Base-by-base conservation (phyloP, 768 basidiomycete genomes). In the Favolaschia claudopus region DNA sequence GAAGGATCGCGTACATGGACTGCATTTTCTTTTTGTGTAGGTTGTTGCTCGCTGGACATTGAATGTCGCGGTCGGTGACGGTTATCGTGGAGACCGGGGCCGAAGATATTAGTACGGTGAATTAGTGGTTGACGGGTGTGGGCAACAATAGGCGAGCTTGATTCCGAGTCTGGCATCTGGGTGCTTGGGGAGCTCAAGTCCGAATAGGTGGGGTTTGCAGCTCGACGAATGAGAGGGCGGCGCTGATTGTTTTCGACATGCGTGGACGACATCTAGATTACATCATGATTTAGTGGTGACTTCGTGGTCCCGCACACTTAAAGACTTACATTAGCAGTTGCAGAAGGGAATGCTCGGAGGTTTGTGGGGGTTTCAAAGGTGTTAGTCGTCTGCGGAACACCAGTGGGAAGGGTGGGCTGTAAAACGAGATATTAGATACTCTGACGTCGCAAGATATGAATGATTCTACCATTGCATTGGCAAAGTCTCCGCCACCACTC, bases 31-130 rank as follows among this genome's bases (percentile, higher is more conserved):
- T 55, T 55, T 8, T n/a, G n/a, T n/a, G n/a, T n/a, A n/a, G n/a
- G 37, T 25, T 22, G 8, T 8, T 17, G 9, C 43, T 31, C 5
- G 1, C 28, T 9, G 4, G 10, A 25, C 17, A 2, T 2, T 17
- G 33, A 24, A n/a, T 44, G 32, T 14, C 53, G 43, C 5, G 53
- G 53, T 32, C 43, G 53, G 7, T 55, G 53, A 8, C 53, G 43
- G n/a, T 37, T 7, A 24, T 55, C 34, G 9, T 55, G 53, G 19
- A 55, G 27, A 2, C 34, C 53, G 1, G 43, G 33, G 1, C 53
- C 53, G 27, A 55, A 55, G 10, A 55, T 37, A 24, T 55, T 38
- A 1, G 19, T 29, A 7, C 33, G 15, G 25, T 22, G 33, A 2
- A 55, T 13, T 5, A 55, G 43, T 43, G 40, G 24, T 27, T 27